phyloP scores from a whole-genome alignment of 306 rosid species.

The Citrullus amarus region DNA sequence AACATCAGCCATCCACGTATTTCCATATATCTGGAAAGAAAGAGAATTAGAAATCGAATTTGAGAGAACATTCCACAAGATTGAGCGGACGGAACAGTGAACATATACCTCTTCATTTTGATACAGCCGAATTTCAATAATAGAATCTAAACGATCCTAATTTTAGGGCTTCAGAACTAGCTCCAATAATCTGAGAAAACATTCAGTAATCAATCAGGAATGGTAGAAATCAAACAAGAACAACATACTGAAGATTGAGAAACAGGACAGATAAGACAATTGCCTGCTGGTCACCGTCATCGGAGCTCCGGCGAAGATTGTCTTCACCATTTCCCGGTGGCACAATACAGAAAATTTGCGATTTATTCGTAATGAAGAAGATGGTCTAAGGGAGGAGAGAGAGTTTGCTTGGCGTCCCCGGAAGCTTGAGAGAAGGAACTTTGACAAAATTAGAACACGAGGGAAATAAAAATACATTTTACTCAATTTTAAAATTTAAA shows the following conservation, averaged over 20 bases:
- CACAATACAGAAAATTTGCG: neutral
- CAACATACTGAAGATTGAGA: neutral
- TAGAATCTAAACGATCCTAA: neutral
- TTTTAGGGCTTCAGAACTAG: neutral
- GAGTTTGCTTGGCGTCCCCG: neutral
- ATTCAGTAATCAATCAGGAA: neutral
- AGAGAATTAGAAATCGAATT: neutral
- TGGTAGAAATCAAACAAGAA: neutral
- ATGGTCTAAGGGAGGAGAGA: neutral
- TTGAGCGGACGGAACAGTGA: neutral
- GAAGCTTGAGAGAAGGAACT: neutral
- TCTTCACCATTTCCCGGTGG: neutral
- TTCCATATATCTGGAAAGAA: neutral
- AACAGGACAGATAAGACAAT: neutral
- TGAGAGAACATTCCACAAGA: neutral
- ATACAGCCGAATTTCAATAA: neutral
- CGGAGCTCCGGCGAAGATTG: constrained; percentile 1
- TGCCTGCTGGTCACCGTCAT: neutral
- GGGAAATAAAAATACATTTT: neutral
- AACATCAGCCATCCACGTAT: neutral
- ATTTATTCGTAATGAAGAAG: neutral
- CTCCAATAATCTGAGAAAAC: neutral
- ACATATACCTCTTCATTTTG: neutral
- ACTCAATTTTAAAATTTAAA: no score
- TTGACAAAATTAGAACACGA: neutral